phyloP scores from a whole-genome alignment of 2,329 filamentous ascomycete genomes.

The Scytalidium sp. region DNA sequence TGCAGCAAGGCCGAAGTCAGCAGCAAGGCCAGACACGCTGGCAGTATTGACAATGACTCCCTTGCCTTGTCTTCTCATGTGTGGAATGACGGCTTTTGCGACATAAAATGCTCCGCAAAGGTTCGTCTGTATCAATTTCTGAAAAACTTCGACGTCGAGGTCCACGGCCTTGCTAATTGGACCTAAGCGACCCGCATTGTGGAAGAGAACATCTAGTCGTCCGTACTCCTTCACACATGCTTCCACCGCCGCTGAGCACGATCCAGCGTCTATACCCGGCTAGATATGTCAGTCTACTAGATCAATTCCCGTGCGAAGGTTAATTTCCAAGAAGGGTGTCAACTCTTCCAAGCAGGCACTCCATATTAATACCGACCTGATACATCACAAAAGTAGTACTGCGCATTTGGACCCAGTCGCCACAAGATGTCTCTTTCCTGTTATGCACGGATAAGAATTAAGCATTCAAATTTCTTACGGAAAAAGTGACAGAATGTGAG shows the following conservation, averaged over 20 bases:
- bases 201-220: not conserved
- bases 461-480: too few relatives aligned
- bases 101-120: not conserved
- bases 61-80: conserved; percentile 11
- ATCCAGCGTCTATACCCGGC: not conserved
- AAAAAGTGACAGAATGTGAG: too few relatives aligned
- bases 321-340: too few relatives aligned
- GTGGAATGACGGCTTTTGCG: not conserved
- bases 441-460: too few relatives aligned
- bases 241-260: not conserved
- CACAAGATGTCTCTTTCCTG: too few relatives aligned
- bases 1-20: not conserved
- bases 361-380: too few relatives aligned
- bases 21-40: conserved; percentile 50
- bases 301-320: too few relatives aligned
- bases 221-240: not conserved
- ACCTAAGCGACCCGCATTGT: not conserved
- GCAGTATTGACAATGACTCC: conserved; percentile 61
- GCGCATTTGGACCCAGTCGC: too few relatives aligned
- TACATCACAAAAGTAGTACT: too few relatives aligned
- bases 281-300: too few relatives aligned
- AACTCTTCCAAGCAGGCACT: too few relatives aligned
- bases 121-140: not conserved
- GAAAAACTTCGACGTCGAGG: not conserved
- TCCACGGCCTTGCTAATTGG: not conserved